Evolutionary conservation across 1,284 basidiomycete species (phyloP).

Genomic region (Laetiporus sulphureus): DNA sequence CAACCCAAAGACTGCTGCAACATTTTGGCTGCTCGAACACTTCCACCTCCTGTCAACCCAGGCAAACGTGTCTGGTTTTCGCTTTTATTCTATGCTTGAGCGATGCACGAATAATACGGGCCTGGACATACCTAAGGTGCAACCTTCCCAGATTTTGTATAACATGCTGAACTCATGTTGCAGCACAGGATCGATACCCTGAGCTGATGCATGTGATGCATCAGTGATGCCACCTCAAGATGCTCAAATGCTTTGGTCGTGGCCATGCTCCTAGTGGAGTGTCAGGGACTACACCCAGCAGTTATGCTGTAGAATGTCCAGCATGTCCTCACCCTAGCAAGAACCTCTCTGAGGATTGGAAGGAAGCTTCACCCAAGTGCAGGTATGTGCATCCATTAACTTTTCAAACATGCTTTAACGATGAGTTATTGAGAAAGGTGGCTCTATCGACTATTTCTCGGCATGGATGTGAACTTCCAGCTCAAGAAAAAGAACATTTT

Average conservation of each 20-base stretch:
- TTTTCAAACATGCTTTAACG: neutral
- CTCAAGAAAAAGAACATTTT: conserved; percentile 20
- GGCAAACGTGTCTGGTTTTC: conserved; percentile 21
- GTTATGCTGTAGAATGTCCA: conserved; percentile 20
- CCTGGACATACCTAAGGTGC: neutral
- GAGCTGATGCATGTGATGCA: conserved; percentile 14
- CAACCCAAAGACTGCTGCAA: conserved; percentile 20
- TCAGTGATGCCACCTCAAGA: conserved; percentile 15
- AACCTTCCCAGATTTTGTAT: neutral
- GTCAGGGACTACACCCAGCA: conserved; percentile 11
- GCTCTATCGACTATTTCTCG: conserved; percentile 18
- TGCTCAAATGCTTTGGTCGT: conserved; percentile 16
- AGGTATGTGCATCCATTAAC: conserved; percentile 2
- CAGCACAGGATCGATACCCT: conserved; percentile 11
- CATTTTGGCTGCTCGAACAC: conserved; percentile 21
- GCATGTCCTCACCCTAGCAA: conserved; percentile 24
- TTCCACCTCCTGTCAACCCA: conserved; percentile 17
- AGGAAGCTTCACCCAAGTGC: conserved; percentile 1
- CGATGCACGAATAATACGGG: conserved; percentile 10
- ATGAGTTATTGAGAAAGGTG: conserved; percentile 11
- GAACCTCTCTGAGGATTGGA: conserved; percentile 26
- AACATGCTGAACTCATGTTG: neutral
- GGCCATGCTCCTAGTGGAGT: conserved; percentile 14
- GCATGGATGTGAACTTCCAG: conserved; percentile 25
- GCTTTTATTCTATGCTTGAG: conserved; percentile 20